Conservation (phyloP, 2,329 filamentous ascomycete genomes). For the Trichoderma arundinaceum region DNA sequence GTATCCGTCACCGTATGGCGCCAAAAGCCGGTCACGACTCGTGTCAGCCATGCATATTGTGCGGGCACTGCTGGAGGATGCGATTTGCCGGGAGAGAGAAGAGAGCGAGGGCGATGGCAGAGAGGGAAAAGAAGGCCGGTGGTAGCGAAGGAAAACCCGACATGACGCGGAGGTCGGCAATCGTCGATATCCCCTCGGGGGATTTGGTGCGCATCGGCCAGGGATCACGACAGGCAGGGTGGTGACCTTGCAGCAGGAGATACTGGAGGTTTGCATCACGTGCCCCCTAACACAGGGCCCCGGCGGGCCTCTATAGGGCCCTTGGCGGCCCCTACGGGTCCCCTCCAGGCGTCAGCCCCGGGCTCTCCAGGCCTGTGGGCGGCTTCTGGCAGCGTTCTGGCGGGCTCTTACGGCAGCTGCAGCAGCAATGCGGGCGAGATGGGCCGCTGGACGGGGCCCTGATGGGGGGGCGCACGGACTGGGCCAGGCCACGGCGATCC, state of each 20-base stretch:
- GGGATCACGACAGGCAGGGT: constrained; percentile 26
- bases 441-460: neutral
- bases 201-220: constrained; percentile 23
- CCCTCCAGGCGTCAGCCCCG: neutral
- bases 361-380: neutral
- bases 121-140: neutral
- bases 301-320: neutral
- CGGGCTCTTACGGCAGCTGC: neutral
- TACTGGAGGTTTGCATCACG: constrained; percentile 29
- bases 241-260: constrained; percentile 30
- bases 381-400: constrained; percentile 18
- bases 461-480: constrained; percentile 12
- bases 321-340: neutral
- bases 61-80: constrained; percentile 17
- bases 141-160: constrained; percentile 1
- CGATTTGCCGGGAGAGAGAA: neutral
- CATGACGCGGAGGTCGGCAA: constrained; percentile 23
- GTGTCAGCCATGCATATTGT: constrained; percentile 29
- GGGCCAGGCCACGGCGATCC: constrained; percentile 15
- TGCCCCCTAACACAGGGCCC: constrained; percentile 3
- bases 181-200: constrained; percentile 23
- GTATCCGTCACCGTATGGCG: constrained; percentile 6
- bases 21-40: constrained; percentile 15
- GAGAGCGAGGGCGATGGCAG: neutral
- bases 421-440: constrained; percentile 21